Base-by-base conservation (phyloP, 345 rosid genomes). In the Microthlaspi erraticum region DNA sequence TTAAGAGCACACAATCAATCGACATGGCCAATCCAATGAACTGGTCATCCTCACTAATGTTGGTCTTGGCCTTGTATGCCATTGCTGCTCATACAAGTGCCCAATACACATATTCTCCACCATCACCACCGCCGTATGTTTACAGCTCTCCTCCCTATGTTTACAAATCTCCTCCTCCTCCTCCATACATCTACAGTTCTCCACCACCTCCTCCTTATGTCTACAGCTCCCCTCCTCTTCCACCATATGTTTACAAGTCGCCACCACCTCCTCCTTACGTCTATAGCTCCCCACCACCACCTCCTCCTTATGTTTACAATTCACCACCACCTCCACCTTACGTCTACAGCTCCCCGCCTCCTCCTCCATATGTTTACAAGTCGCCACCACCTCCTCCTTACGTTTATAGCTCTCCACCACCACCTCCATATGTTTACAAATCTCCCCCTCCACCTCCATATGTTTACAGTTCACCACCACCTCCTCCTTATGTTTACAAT, bases 1-100 rank as follows among this genome's bases (percentile, higher is more conserved):
- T 26, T 1, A 60, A 60, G n/a, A 38, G 33, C 17, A 58, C 10
- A 58, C 31, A 58, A 36, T 58, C 10, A 7, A 4, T 37, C 13
- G 14, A 37, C 5, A 58, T 58, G 63, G 63, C 46, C 11, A 58
- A 58, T 19, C 29, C 6, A 11, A 58, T 11, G 5, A 55, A 33
- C 37, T 58, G 45, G 45, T 38, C 46, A 19, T 19, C 63, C 10
- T 31, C 37, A 58, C 31, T 58, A 0, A 1, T 58, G 46, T 10
- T 60, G 65, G 65, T 39, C 10, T 17, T 63, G 29, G 68, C 68
- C 54, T 10, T 63, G 31, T 63, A 63, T 63, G 43, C 18, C 68
- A 31, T 46, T 45, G 17, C 43, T 63, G 18, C 13, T 46, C 55
- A 46, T 46, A 63, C 68, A 63, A 63, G 31, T 33, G 55, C 68